Evolutionary conservation across 2,329 filamentous ascomycete genomes (phyloP).

Genomic region (Byssochlamys sp.): DNA sequence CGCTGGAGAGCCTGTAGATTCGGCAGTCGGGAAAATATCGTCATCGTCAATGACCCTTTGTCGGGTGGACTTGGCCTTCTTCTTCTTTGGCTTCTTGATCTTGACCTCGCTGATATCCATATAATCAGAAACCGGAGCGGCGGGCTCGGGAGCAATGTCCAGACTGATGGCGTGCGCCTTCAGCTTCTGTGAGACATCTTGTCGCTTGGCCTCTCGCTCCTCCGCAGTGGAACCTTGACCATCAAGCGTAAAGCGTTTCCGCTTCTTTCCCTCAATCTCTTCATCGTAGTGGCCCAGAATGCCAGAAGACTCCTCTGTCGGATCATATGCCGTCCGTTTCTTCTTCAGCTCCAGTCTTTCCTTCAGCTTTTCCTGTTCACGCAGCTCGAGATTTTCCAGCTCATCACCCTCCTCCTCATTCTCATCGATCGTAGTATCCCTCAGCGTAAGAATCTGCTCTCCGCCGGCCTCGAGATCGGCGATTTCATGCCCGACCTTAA

Average conservation of each 20-base stretch:
- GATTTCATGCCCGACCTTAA: constrained; percentile 84
- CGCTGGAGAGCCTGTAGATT: constrained; percentile 20
- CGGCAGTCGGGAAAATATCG: constrained; percentile 40
- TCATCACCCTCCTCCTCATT: constrained; percentile 84
- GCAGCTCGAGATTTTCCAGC: constrained; percentile 43
- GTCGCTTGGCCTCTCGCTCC: constrained; percentile 48
- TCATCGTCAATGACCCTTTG: constrained; percentile 58
- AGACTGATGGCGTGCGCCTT: constrained; percentile 66
- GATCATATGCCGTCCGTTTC: constrained; percentile 80
- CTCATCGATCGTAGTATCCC: constrained; percentile 76
- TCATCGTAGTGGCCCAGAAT: constrained; percentile 91
- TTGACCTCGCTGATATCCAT: constrained; percentile 78
- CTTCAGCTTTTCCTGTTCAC: constrained; percentile 33
- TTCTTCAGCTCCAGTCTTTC: constrained; percentile 81
- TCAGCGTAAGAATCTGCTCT: constrained; percentile 88
- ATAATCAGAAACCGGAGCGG: constrained; percentile 72
- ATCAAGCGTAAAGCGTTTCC: constrained; percentile 78
- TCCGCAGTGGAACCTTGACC: constrained; percentile 62
- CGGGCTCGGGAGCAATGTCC: constrained; percentile 51
- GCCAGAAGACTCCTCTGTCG: constrained; percentile 57
- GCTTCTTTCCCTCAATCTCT: constrained; percentile 82
- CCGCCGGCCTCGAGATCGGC: constrained; percentile 66
- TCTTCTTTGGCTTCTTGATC: constrained; percentile 84
- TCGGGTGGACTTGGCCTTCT: constrained; percentile 66
- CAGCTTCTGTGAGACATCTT: constrained; percentile 47